Evolutionary conservation across 306 rosid genomes (phyloP), one percentile per base, ranked within the genome.

Genomic region (Oemleria cerasiformis): DNA sequence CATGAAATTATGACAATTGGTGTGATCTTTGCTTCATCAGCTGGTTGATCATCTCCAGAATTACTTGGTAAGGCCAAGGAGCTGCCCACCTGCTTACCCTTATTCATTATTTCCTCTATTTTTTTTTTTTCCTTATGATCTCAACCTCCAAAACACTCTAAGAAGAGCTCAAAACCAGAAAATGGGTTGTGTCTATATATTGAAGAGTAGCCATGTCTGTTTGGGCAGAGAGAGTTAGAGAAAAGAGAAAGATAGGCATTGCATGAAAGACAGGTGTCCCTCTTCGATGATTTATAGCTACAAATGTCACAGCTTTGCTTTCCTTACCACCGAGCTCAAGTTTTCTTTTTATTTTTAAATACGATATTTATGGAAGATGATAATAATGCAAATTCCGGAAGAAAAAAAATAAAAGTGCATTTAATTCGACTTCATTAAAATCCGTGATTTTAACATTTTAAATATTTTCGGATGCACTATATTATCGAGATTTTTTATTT

Each of bases 21-120:
- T n/a, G 76, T 72, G 60, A 72, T 61, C 57, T 72, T 72, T 8
- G 76, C 62, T 62, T 38, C n/a, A n/a, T n/a, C n/a, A n/a, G n/a
- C 69, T 30, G 36, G 19, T 10, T 9, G 36, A 30, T 53, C 73
- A 49, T 11, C 47, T 68, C 13, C 72, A 39, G 59, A 30, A 30
- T 30, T 15, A 7, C 61, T 6, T 36, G 9, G 7, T n/a, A 19
- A n/a, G 51, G 51, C 13, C 6, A 40, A 20, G 47, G 62, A 38
- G 30, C 20, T 6, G 40, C 73, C 73, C 36, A 30, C 36, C 51
- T 54, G 63, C 17, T 40, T 54, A 15, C 51, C 51, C 53, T 53
- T 69, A 30, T 3, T 40, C 21, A 44, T 53, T 69, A 17, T 3
- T 40, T 40, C 30, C 63, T 40, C 7, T 53, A 2, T 13, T 0